These are phyloP conservation scores for Talaromyces adpressus DNA, from an alignment of 495 filamentous ascomycete genomes.

Conservation along the genomic window DNA sequence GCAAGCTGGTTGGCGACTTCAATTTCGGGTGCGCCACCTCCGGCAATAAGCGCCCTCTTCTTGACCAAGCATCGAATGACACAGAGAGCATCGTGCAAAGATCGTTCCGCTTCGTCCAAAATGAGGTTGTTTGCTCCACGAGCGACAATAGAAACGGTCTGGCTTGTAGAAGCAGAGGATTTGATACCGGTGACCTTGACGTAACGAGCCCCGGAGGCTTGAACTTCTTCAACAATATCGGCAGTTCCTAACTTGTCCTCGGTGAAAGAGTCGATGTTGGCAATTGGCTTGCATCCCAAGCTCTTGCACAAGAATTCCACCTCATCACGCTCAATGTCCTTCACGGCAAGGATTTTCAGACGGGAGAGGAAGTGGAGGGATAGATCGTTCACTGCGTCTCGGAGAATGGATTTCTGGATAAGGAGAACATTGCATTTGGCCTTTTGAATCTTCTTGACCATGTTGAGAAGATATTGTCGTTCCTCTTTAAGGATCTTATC, in stretches of 20 bases:
- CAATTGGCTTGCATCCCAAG: conserved; percentile 97
- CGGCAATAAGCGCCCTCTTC: conserved; percentile 95
- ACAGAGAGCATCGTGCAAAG: conserved; percentile 92
- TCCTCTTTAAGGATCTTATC: conserved; percentile 99
- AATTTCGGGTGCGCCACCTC: conserved; percentile 93
- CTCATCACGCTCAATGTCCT: conserved; percentile 97
- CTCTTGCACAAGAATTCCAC: conserved; percentile 98
- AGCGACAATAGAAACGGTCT: conserved; percentile 89
- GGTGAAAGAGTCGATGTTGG: conserved; percentile 96
- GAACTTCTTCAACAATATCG: conserved; percentile 88
- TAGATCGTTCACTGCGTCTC: conserved; percentile 96
- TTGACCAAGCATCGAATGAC: conserved; percentile 97
- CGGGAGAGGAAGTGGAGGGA: conserved; percentile 96
- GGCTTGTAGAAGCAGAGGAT: conserved; percentile 47
- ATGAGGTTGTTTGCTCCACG: conserved; percentile 92
- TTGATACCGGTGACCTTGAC: conserved; percentile 93
- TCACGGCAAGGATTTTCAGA: conserved; percentile 89
- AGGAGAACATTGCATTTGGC: conserved; percentile 98
- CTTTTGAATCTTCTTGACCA: conserved; percentile 99
- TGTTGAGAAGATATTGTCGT: conserved; percentile 92
- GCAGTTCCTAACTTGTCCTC: conserved; percentile 98
- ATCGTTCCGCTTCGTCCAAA: conserved; percentile 93
- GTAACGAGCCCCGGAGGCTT: conserved; percentile 77
- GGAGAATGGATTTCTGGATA: conserved; percentile 96
- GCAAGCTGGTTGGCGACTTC: conserved; percentile 80